Percentiles rank a stretch among this genome's conserved stretches.
Conservation (phyloP, 2,329 filamentous ascomycete genomes). For the Alternaria arborescens region DNA sequence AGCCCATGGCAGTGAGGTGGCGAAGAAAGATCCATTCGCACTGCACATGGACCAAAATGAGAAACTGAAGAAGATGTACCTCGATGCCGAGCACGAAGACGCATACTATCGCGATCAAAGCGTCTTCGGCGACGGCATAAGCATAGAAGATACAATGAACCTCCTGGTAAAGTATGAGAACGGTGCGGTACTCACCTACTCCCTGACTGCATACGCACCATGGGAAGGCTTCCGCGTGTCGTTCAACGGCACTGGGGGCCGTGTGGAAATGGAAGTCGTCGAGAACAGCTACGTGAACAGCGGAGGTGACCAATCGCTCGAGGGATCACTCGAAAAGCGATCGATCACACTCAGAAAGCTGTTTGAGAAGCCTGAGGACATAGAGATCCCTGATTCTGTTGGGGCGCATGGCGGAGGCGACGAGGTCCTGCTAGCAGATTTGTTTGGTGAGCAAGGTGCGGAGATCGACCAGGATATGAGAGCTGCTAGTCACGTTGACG, state of each 20-base stretch:
- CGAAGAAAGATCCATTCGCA: slow-evolving; percentile 66
- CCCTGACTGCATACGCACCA: slow-evolving; percentile 67
- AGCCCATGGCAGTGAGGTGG: slow-evolving; percentile 60
- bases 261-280: slow-evolving; percentile 69
- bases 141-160: slow-evolving; percentile 71
- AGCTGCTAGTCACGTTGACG: slow-evolving; percentile 67
- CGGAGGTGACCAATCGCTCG: slow-evolving; percentile 64
- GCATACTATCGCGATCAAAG: slow-evolving; percentile 69
- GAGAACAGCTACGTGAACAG: slow-evolving; percentile 68
- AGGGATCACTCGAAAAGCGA: slow-evolving; percentile 62
- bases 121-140: slow-evolving; percentile 70
- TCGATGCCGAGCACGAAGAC: slow-evolving; percentile 71
- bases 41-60: slow-evolving; percentile 63
- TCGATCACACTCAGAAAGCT: slow-evolving; percentile 62
- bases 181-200: slow-evolving; percentile 67
- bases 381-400: slow-evolving; percentile 61
- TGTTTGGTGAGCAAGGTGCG: slow-evolving; percentile 63
- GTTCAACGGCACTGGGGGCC: slow-evolving; percentile 67
- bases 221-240: slow-evolving; percentile 68
- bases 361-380: slow-evolving; percentile 65
- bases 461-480: slow-evolving; percentile 59
- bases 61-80: slow-evolving; percentile 66
- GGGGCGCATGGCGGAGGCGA: slow-evolving; percentile 70
- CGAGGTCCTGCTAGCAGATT: slow-evolving; percentile 63
- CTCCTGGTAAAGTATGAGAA: slow-evolving; percentile 66